phyloP scores from a whole-genome alignment of 2,329 filamentous ascomycete species.

The Trichoderma arundinaceum region DNA sequence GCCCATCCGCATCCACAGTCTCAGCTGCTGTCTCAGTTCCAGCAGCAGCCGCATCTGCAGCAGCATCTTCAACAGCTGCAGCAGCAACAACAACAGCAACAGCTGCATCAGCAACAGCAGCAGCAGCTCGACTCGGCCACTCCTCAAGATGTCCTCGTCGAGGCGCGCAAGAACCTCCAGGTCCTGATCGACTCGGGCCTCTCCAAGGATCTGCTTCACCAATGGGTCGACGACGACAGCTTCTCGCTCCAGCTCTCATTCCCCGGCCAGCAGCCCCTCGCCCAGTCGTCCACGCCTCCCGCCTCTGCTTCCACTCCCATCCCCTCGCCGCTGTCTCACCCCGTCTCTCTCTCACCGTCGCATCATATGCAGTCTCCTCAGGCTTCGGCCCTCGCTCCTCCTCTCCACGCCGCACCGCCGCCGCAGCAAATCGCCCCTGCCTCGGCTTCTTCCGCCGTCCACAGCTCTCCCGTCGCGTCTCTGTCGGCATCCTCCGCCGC shows the following conservation, averaged over 20 bases:
- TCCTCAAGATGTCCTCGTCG: constrained; percentile 52
- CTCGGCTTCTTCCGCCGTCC: constrained; percentile 34
- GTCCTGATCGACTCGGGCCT: constrained; percentile 53
- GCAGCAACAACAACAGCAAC: constrained; percentile 23
- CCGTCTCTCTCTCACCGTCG: constrained; percentile 32
- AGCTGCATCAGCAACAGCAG: constrained; percentile 32
- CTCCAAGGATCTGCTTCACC: constrained; percentile 51
- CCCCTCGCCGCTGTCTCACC: constrained; percentile 30
- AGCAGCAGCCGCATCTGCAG: constrained; percentile 26
- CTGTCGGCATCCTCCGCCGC: constrained; percentile 33
- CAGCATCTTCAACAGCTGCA: constrained; percentile 33
- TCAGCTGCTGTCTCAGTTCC: constrained; percentile 28
- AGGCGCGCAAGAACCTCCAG: constrained; percentile 54
- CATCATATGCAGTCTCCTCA: constrained; percentile 29
- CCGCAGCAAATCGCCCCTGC: constrained; percentile 39
- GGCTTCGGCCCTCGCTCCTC: constrained; percentile 35
- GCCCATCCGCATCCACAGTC: constrained; percentile 4
- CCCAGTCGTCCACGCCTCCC: constrained; percentile 26
- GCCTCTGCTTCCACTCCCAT: constrained; percentile 32
- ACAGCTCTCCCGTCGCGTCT: constrained; percentile 31
- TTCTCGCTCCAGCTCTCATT: constrained; percentile 44
- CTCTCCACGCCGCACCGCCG: constrained; percentile 43
- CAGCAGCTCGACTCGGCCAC: constrained; percentile 44
- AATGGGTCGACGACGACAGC: constrained; percentile 50
- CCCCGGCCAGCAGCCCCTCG: constrained; percentile 25